These are phyloP conservation scores for Pyricularia sp. DNA, from an alignment of 2,329 filamentous ascomycete genomes.

Conservation along the genomic window DNA sequence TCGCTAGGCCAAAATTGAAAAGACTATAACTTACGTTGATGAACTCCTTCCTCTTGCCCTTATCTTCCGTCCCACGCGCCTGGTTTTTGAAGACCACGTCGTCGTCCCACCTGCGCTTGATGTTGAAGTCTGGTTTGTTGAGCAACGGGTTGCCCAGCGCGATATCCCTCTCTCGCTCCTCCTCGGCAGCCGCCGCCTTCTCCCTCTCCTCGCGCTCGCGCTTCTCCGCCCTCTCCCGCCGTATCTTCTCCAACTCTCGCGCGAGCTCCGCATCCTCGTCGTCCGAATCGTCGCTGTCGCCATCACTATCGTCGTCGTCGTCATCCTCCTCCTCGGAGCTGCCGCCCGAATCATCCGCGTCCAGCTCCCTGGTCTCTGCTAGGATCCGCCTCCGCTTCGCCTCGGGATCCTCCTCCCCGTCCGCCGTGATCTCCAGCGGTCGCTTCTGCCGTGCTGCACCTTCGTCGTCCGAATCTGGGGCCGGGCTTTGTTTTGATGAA, in stretches of 20 bases:
- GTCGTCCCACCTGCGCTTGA: slow-evolving; percentile 94
- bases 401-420: slow-evolving; percentile 55
- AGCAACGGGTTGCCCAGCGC: slow-evolving; percentile 87
- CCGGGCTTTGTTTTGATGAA: slow-evolving; percentile 47
- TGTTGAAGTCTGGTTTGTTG: slow-evolving; percentile 79
- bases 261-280: slow-evolving; percentile 84
- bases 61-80: slow-evolving; percentile 87
- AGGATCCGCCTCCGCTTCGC: slow-evolving; percentile 79
- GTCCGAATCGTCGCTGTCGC: slow-evolving; percentile 59
- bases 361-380: slow-evolving; percentile 79
- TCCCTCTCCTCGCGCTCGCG: slow-evolving; percentile 76
- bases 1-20: slow-evolving; percentile 5
- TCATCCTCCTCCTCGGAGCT: slow-evolving; percentile 43
- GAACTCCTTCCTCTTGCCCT: slow-evolving; percentile 82
- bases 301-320: slow-evolving; percentile 56
- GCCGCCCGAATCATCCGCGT: slow-evolving; percentile 56
- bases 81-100: slow-evolving; percentile 99
- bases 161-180: slow-evolving; percentile 78
- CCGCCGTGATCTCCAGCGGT: slow-evolving; percentile 37
- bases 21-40: slow-evolving; percentile 65
- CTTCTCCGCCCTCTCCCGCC: slow-evolving; percentile 73
- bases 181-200: slow-evolving; percentile 70
- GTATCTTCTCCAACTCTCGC: slow-evolving; percentile 89
- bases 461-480: slow-evolving; percentile 39
- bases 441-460: slow-evolving; percentile 47